Evolutionary conservation across 805 yeast species (phyloP).

Genomic region (Lachancea fermentati): DNA sequence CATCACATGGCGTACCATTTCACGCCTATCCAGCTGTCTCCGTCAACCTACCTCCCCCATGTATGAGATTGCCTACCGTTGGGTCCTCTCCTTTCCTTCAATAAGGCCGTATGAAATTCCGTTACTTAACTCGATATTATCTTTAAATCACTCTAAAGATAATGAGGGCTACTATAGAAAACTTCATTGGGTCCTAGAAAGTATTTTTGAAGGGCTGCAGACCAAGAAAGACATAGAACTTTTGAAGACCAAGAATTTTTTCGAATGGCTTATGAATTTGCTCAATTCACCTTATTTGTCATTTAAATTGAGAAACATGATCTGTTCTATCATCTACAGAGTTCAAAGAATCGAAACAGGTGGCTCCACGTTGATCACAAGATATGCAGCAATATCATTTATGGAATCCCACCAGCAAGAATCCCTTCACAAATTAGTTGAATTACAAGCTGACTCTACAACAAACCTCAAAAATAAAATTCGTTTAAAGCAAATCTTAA

Average conservation of each 20-base stretch:
- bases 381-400: slow-evolving; percentile 44
- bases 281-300: slow-evolving; percentile 45
- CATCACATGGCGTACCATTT: slow-evolving; percentile 48
- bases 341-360: slow-evolving; percentile 53
- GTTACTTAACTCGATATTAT: slow-evolving; percentile 32
- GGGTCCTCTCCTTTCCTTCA: slow-evolving; percentile 46
- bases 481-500: slow-evolving; percentile 28
- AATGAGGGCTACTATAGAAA: slow-evolving; percentile 52
- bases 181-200: slow-evolving; percentile 58
- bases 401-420: slow-evolving; percentile 30
- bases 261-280: slow-evolving; percentile 64
- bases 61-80: slow-evolving; percentile 65
- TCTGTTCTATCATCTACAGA: slow-evolving; percentile 41
- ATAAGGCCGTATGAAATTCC: slow-evolving; percentile 41
- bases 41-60: slow-evolving; percentile 67
- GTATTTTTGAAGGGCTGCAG: slow-evolving; percentile 43
- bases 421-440: slow-evolving; percentile 11
- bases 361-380: slow-evolving; percentile 50
- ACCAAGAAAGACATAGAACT: slow-evolving; percentile 47
- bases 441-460: slow-evolving; percentile 6
- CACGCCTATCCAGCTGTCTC: slow-evolving; percentile 52
- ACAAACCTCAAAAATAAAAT: slow-evolving; percentile 16
- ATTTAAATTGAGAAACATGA: slow-evolving; percentile 35
- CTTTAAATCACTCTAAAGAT: slow-evolving; percentile 23
- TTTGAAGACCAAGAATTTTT: slow-evolving; percentile 46